Evolutionary conservation across 78 protist species (phyloP).

Genomic region (Dictyostelium firmibasis): DNA sequence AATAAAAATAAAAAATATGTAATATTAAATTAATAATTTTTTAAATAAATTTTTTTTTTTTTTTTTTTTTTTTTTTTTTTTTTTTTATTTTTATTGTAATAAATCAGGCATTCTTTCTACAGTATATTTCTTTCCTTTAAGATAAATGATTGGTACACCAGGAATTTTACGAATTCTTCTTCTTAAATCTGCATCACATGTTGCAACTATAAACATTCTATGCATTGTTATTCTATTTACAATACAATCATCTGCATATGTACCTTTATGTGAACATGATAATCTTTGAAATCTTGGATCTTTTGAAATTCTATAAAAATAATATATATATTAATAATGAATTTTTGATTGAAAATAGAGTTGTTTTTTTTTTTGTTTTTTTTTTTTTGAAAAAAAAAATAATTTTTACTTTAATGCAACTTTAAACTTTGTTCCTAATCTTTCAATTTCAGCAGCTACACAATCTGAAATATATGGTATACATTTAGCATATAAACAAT

Average conservation of each 20-base stretch:
- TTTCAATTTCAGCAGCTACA: constrained; percentile 99
- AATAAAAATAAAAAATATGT: background rate
- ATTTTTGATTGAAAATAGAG: no score
- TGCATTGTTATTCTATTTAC: constrained; percentile 90
- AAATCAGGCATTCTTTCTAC: constrained; percentile 98
- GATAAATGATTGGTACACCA: constrained; percentile 98
- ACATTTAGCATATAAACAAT: constrained; percentile 98
- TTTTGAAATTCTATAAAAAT: constrained; percentile 90
- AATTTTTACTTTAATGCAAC: constrained; percentile 85
- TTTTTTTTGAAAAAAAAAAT: no score
- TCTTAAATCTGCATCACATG: constrained; percentile 98
- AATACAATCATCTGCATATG: constrained; percentile 99
- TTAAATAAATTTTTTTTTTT: background rate
- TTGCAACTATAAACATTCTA: constrained; percentile 96
- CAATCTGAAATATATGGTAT: constrained; percentile 97
- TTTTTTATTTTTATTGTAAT: background rate
- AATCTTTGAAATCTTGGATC: constrained; percentile 98
- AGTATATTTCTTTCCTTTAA: constrained; percentile 87
- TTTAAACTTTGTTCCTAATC: constrained; percentile 95
- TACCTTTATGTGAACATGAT: constrained; percentile 94
- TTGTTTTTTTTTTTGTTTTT: background rate
- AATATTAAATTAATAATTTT: no score
- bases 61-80: background rate
- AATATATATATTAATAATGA: no score
- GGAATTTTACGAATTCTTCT: constrained; percentile 97